phyloP scores from a whole-genome alignment of 2,329 filamentous ascomycete species.

The Colletotrichum lupini region DNA sequence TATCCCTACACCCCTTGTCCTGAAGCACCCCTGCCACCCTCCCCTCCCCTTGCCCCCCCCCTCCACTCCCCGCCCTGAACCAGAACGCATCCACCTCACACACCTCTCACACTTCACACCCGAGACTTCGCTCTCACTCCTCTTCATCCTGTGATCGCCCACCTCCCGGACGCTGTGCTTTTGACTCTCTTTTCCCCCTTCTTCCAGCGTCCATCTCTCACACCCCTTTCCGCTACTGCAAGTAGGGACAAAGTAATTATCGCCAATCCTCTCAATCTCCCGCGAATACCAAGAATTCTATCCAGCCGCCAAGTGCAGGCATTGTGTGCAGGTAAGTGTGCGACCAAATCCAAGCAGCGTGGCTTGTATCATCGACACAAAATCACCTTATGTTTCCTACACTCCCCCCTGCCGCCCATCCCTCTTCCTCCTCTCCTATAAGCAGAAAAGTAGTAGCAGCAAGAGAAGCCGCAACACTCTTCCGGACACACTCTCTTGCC shows the following conservation, averaged over 20 bases:
- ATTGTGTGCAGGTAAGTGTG: conserved; percentile 35
- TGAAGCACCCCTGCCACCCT: neutral
- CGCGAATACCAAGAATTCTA: conserved; percentile 28
- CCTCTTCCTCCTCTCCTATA: conserved; percentile 23
- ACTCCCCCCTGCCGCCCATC: conserved; percentile 40
- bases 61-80: conserved; percentile 3
- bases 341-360: neutral
- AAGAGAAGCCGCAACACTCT: neutral
- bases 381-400: conserved; percentile 44
- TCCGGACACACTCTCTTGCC: conserved; percentile 17
- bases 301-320: conserved; percentile 37
- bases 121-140: conserved; percentile 26
- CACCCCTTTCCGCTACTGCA: conserved; percentile 25
- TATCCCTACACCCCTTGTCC: neutral
- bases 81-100: conserved; percentile 6
- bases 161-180: conserved; percentile 23
- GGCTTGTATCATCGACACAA: conserved; percentile 54
- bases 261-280: neutral
- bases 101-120: conserved; percentile 1
- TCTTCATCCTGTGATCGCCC: conserved; percentile 34
- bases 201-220: conserved; percentile 7
- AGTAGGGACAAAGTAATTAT: conserved; percentile 27
- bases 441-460: neutral
- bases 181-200: conserved; percentile 15
- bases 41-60: neutral